A percentile compares a stretch with the other conserved stretches of the same genome.
Evolutionary conservation across 495 filamentous ascomycete genomes (phyloP).

Genomic region (Podospora bellae-mahoneyi): DNA sequence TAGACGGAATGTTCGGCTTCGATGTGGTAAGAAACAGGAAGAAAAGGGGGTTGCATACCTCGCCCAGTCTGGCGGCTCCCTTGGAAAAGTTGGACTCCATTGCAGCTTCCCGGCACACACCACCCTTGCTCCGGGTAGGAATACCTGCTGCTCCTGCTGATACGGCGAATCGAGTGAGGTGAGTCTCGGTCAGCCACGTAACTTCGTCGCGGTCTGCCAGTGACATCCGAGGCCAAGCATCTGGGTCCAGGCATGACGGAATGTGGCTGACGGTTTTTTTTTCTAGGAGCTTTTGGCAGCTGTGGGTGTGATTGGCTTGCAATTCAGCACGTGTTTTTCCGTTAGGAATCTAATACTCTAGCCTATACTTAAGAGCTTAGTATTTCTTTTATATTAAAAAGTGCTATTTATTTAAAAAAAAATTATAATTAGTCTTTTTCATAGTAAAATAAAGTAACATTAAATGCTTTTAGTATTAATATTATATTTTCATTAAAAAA

Average conservation of each 20-base stretch:
- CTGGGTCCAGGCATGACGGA: slow-evolving; percentile 7
- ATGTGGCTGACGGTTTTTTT: slow-evolving; percentile 4
- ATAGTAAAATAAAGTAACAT: too few relatives aligned
- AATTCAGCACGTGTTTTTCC: too few relatives aligned
- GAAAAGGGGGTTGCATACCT: slow-evolving; percentile 7
- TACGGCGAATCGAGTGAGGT: background rate
- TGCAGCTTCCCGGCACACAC: background rate
- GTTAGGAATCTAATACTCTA: too few relatives aligned
- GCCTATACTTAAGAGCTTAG: too few relatives aligned
- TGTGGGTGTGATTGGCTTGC: background rate
- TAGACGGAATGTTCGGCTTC: background rate
- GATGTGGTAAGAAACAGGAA: background rate
- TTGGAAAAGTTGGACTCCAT: slow-evolving; percentile 13
- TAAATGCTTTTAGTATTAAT: too few relatives aligned
- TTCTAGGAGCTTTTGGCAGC: background rate
- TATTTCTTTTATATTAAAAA: too few relatives aligned
- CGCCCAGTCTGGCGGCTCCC: background rate
- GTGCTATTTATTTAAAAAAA: too few relatives aligned
- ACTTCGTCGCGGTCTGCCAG: slow-evolving; percentile 4
- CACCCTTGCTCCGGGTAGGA: background rate
- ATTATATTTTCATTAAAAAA: too few relatives aligned
- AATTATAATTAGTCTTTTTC: too few relatives aligned
- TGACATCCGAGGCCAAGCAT: slow-evolving; percentile 9
- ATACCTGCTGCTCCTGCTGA: slow-evolving; percentile 4
- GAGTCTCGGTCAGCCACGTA: background rate